phyloP scores from a whole-genome alignment of 306 rosid genomes.

The Rosa chinensis region DNA sequence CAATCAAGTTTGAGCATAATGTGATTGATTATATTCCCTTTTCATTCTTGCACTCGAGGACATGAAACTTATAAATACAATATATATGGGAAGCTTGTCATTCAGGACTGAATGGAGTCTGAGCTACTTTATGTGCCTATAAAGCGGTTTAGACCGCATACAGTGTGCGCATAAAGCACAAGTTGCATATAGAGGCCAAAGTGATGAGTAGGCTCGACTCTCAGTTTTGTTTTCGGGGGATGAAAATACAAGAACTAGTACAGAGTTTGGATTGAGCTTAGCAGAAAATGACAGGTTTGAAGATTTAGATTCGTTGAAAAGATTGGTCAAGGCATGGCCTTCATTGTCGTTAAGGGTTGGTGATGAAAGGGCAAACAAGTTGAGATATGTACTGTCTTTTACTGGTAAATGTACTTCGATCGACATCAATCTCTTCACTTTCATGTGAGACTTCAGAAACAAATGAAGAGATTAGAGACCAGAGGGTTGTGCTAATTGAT shows the following conservation, averaged over 20 bases:
- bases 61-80: neutral
- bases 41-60: neutral
- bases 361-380: neutral
- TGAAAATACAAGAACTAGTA: neutral
- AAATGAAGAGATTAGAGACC: neutral
- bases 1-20: neutral
- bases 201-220: neutral
- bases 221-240: neutral
- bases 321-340: neutral
- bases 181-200: slow-evolving; percentile 17
- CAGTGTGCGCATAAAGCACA: slow-evolving; percentile 13
- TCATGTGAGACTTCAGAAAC: neutral
- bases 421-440: neutral
- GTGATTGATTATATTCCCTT: neutral
- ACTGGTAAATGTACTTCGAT: neutral
- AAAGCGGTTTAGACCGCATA: slow-evolving; percentile 3
- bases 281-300: slow-evolving; percentile 11
- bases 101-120: neutral
- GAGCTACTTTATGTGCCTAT: neutral
- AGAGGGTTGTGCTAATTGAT: neutral
- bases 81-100: neutral
- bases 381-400: neutral
- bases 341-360: neutral
- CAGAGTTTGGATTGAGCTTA: neutral
- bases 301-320: slow-evolving; percentile 5